phyloP scores from a whole-genome alignment of 441 rosid species.

The Kokia cookei region DNA sequence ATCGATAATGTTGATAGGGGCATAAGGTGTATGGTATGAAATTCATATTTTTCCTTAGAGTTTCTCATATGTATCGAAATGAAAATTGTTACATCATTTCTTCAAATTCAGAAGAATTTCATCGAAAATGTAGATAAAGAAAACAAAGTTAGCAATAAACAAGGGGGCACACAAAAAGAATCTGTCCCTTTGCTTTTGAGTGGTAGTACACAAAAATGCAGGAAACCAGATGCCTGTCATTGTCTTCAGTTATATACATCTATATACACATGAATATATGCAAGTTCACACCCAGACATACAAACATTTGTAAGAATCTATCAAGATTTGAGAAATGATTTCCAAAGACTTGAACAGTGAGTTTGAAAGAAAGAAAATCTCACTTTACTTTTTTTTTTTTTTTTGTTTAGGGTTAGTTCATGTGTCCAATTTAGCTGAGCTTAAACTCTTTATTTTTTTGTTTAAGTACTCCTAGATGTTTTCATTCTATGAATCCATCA shows the following conservation, averaged over 20 bases:
- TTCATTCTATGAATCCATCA: too few relatives aligned
- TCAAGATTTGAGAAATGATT: conserved; percentile 1
- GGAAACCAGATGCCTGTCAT: not conserved
- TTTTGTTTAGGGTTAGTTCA: too few relatives aligned
- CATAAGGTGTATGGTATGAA: not conserved
- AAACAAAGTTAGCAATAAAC: not conserved
- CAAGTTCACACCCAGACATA: not conserved
- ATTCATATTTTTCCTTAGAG: not conserved
- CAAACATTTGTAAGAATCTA: conserved; percentile 4
- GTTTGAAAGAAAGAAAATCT: not conserved
- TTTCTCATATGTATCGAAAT: not conserved
- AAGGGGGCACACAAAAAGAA: not conserved
- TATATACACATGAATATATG: conserved; percentile 1
- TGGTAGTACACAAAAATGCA: conserved; percentile 4
- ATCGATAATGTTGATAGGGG: not conserved
- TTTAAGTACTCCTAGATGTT: too few relatives aligned
- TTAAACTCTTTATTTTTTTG: too few relatives aligned
- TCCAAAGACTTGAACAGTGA: conserved; percentile 1
- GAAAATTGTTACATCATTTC: not conserved
- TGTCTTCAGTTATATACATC: not conserved
- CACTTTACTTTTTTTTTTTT: not conserved
- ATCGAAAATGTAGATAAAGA: not conserved
- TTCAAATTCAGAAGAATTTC: not conserved
- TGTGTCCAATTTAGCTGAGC: too few relatives aligned
- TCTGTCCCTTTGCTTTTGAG: not conserved